phyloP scores from a whole-genome alignment of 148 eudicot species.

The Polygonum maritimum region DNA sequence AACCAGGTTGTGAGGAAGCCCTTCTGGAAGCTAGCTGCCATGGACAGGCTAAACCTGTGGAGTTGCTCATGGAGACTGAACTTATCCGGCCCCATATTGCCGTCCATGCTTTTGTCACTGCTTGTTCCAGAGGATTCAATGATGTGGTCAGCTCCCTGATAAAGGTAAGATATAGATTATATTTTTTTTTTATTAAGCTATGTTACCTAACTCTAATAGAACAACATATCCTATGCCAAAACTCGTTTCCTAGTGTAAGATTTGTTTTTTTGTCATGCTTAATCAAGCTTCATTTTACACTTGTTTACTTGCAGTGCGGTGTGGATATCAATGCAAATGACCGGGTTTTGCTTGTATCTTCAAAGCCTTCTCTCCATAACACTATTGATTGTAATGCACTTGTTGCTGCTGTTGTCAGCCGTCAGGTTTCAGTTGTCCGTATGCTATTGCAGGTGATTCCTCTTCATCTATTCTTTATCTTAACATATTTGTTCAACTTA shows the following conservation, averaged over 20 bases:
- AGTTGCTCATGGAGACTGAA: slow-evolving; percentile 70
- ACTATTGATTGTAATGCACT: slow-evolving; percentile 66
- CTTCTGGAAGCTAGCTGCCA: slow-evolving; percentile 75
- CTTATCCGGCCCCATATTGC: slow-evolving; percentile 74
- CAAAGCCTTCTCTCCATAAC: slow-evolving; percentile 67
- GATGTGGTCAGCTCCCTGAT: slow-evolving; percentile 61
- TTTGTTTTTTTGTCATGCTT: not conserved
- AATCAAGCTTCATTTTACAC: not conserved
- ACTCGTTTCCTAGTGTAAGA: not conserved
- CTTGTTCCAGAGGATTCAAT: slow-evolving; percentile 76
- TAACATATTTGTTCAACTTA: not conserved
- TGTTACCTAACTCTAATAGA: too few species aligned
- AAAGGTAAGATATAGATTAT: slow-evolving; percentile 33
- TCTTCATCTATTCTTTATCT: not conserved
- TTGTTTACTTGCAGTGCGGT: slow-evolving; percentile 43
- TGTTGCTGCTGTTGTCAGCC: slow-evolving; percentile 77
- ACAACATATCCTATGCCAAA: too few species aligned
- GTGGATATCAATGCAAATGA: slow-evolving; percentile 57
- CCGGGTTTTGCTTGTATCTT: slow-evolving; percentile 71
- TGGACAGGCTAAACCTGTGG: slow-evolving; percentile 49
- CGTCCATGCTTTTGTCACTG: slow-evolving; percentile 80
- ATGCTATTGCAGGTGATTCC: slow-evolving; percentile 59
- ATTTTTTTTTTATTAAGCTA: not conserved
- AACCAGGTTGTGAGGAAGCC: slow-evolving; percentile 94
- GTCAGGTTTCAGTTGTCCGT: slow-evolving; percentile 66